Conservation (phyloP, 139 green algal genomes). For the Tetradesmus obliquus region DNA sequence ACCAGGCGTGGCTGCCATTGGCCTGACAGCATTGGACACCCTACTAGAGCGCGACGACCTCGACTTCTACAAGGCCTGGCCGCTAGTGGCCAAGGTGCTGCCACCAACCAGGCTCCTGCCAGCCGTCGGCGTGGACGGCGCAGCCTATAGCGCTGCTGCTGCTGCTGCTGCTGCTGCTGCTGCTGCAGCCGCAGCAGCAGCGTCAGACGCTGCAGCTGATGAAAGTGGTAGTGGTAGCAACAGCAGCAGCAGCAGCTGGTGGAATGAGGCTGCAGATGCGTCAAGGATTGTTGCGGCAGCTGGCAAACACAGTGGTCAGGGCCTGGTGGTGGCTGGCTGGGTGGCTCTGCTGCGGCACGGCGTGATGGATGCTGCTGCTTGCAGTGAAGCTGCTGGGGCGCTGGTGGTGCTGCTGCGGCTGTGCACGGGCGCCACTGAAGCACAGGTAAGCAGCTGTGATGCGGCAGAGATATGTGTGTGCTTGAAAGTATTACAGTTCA, state of each 20-base stretch:
- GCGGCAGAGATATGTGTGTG: not conserved
- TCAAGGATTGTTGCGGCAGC: not conserved
- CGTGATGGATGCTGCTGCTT: not conserved
- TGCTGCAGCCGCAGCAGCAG: constrained; percentile 12
- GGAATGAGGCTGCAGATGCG: not conserved
- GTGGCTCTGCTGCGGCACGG: constrained; percentile 21
- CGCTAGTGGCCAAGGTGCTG: not conserved
- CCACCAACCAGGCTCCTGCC: not conserved
- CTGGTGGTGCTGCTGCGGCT: constrained; percentile 19
- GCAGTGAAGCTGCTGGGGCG: not conserved
- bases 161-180: not conserved
- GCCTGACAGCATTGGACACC: not conserved
- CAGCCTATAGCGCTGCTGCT: not conserved
- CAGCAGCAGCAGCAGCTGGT: not conserved
- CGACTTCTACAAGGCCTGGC: constrained; percentile 39
- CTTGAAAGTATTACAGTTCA: not conserved
- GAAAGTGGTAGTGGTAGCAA: not conserved
- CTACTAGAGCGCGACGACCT: constrained; percentile 12
- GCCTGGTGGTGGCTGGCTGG: constrained; percentile 1
- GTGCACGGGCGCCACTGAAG: not conserved
- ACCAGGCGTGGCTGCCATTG: not conserved
- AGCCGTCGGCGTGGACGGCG: constrained; percentile 6
- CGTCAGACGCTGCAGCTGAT: not conserved
- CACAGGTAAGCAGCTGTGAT: not conserved
- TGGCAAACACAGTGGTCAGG: not conserved